Conservation (phyloP, 2,329 filamentous ascomycete genomes). For the Fusarium sp. region DNA sequence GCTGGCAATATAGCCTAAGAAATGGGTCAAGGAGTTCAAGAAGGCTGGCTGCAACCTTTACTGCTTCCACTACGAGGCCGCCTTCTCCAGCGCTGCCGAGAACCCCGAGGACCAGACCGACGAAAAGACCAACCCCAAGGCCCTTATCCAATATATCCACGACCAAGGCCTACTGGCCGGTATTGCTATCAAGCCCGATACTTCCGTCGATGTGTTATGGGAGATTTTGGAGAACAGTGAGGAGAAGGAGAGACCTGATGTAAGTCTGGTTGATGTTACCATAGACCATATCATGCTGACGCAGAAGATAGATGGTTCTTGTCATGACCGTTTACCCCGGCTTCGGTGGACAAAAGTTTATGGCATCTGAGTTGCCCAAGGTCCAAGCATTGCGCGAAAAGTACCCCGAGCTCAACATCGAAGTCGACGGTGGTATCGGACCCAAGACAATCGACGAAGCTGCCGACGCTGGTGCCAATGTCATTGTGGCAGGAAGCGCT, state of each 20-base stretch:
- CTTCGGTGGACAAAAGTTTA: slow-evolving; percentile 98
- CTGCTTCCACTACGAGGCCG: slow-evolving; percentile 99
- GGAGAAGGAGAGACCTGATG: slow-evolving; percentile 85
- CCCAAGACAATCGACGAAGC: slow-evolving; percentile 92
- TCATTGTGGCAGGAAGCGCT: slow-evolving; percentile 96
- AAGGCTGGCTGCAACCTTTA: slow-evolving; percentile 97
- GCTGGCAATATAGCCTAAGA: slow-evolving; percentile 76
- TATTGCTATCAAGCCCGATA: slow-evolving; percentile 95
- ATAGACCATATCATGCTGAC: slow-evolving; percentile 20
- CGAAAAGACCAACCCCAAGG: slow-evolving; percentile 80
- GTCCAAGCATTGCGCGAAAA: slow-evolving; percentile 82
- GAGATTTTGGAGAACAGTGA: slow-evolving; percentile 82
- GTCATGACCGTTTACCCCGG: slow-evolving; percentile 98
- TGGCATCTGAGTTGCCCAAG: slow-evolving; percentile 95
- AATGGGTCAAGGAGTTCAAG: slow-evolving; percentile 97
- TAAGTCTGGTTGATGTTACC: slow-evolving; percentile 60
- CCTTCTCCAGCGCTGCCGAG: slow-evolving; percentile 87
- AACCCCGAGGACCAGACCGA: slow-evolving; percentile 76
- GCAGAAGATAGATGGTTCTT: slow-evolving; percentile 82
- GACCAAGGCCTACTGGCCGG: slow-evolving; percentile 87
- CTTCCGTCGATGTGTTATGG: slow-evolving; percentile 89
- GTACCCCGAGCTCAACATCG: slow-evolving; percentile 95
- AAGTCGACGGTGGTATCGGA: slow-evolving; percentile 93
- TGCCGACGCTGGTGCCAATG: slow-evolving; percentile 94
- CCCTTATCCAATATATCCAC: slow-evolving; percentile 92